Conservation (phyloP, 2,329 filamentous ascomycete species). For the Exophiala calicioides region DNA sequence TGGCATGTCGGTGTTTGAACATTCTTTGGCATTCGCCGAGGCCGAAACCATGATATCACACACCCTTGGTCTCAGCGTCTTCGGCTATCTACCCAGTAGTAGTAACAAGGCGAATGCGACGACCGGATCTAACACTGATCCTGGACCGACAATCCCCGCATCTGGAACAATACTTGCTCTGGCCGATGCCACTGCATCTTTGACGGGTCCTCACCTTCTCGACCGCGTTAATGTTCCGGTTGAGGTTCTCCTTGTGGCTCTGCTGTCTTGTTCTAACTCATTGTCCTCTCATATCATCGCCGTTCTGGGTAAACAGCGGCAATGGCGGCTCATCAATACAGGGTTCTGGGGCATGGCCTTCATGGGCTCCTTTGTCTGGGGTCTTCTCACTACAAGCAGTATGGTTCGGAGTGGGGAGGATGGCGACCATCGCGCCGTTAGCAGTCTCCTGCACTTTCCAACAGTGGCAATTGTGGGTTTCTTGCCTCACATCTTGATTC, state of each 20-base stretch:
- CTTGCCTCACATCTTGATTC: constrained; percentile 86
- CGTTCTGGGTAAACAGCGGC: constrained; percentile 75
- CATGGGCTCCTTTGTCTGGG: constrained; percentile 81
- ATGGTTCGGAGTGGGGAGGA: constrained; percentile 29
- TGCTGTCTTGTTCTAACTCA: constrained; percentile 88
- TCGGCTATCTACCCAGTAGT: constrained; percentile 49
- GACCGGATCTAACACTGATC: constrained; percentile 47
- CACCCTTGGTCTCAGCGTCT: constrained; percentile 71
- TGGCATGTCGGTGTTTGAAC: constrained; percentile 94
- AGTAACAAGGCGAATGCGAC: constrained; percentile 9
- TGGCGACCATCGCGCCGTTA: constrained; percentile 35
- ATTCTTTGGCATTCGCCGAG: constrained; percentile 93
- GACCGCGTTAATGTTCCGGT: constrained; percentile 83
- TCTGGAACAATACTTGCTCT: constrained; percentile 41
- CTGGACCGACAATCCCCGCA: constrained; percentile 40
- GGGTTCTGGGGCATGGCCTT: constrained; percentile 88
- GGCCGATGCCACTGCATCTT: constrained; percentile 26
- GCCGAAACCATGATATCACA: constrained; percentile 84
- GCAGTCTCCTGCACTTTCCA: constrained; percentile 77
- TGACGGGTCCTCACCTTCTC: constrained; percentile 60
- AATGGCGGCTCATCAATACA: constrained; percentile 80
- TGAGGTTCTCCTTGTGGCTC: constrained; percentile 80
- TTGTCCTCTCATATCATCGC: constrained; percentile 81
- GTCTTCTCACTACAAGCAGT: constrained; percentile 57
- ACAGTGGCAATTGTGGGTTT: constrained; percentile 95